Percentiles rank a stretch among this genome's conserved stretches.
These are phyloP conservation scores for Jimgerdemannia lactiflua DNA, from an alignment of 192 early-diverging fungal genomes.

Conservation along the genomic window DNA sequence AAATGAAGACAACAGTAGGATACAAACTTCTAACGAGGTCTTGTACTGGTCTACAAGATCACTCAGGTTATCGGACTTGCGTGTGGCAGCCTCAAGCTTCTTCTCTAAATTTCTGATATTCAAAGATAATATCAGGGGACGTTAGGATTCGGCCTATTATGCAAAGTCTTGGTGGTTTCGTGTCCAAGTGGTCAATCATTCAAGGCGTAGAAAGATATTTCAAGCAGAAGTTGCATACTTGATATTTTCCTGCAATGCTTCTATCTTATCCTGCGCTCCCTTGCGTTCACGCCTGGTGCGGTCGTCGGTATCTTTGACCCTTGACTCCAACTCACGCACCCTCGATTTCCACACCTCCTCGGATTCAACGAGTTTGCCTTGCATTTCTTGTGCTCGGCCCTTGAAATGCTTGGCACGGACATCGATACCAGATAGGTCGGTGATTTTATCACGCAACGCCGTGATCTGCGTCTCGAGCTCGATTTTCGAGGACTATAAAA, in stretches of 20 bases:
- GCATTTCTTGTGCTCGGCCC: conserved; percentile 21
- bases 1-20: not conserved
- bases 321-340: conserved; percentile 28
- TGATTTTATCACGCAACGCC: conserved; percentile 6
- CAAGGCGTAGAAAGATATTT: not conserved
- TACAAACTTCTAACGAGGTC: conserved; percentile 16
- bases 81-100: conserved; percentile 26
- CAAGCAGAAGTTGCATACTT: conserved; percentile 17
- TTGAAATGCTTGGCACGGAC: conserved; percentile 25
- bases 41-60: conserved; percentile 28
- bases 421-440: conserved; percentile 6
- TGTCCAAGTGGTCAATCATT: not conserved
- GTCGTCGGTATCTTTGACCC: conserved; percentile 32
- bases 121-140: too few relatives aligned
- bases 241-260: conserved; percentile 27
- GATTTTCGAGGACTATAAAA: conserved; percentile 9
- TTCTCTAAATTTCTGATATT: conserved; percentile 24
- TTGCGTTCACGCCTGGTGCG: conserved; percentile 33
- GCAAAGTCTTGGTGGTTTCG: too few relatives aligned
- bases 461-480: conserved; percentile 14
- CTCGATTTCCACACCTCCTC: conserved; percentile 33
- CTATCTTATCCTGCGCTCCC: conserved; percentile 36
- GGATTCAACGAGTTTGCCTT: conserved; percentile 24
- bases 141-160: too few relatives aligned
- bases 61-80: conserved; percentile 31